These are phyloP conservation scores for Salix koriyanagi DNA, from an alignment of 345 rosid genomes.

Conservation along the genomic window DNA sequence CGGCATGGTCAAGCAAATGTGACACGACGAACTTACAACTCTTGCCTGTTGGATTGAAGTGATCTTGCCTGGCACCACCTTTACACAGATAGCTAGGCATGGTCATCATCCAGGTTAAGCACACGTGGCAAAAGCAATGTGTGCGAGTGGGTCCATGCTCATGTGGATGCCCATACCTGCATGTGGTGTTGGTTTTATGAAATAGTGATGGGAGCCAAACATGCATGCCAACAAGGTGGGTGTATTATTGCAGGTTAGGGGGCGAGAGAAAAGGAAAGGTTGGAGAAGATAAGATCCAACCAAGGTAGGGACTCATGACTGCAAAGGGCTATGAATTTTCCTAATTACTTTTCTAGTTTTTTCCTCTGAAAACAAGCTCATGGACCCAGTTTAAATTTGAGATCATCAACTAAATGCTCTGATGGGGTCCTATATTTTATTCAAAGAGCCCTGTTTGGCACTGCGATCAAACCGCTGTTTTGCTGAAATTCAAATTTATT, in stretches of 20 bases:
- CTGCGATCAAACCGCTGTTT: too few relatives aligned
- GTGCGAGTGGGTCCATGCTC: slow-evolving; percentile 18
- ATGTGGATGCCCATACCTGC: slow-evolving; percentile 35
- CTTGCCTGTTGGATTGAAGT: not conserved
- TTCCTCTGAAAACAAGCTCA: not conserved
- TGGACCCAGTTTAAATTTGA: not conserved
- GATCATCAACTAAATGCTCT: not conserved
- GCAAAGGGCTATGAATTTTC: not conserved
- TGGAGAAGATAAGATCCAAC: slow-evolving; percentile 32
- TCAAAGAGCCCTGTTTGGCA: not conserved
- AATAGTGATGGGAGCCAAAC: slow-evolving; percentile 19
- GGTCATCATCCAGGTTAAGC: not conserved
- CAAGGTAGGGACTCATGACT: slow-evolving; percentile 23
- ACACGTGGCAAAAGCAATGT: slow-evolving; percentile 5
- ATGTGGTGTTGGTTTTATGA: slow-evolving; percentile 23
- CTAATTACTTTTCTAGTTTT: not conserved
- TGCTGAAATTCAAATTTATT: too few relatives aligned
- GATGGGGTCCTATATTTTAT: not conserved
- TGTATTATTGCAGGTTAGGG: slow-evolving; percentile 18
- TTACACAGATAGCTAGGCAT: slow-evolving; percentile 1
- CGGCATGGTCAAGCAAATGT: slow-evolving; percentile 15
- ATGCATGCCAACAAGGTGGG: not conserved
- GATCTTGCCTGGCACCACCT: not conserved
- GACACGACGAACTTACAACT: not conserved
- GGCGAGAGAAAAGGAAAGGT: slow-evolving; percentile 1